These are phyloP conservation scores for Coniochaeta sp. DNA, from an alignment of 2,329 filamentous ascomycete genomes.

Conservation along the genomic window DNA sequence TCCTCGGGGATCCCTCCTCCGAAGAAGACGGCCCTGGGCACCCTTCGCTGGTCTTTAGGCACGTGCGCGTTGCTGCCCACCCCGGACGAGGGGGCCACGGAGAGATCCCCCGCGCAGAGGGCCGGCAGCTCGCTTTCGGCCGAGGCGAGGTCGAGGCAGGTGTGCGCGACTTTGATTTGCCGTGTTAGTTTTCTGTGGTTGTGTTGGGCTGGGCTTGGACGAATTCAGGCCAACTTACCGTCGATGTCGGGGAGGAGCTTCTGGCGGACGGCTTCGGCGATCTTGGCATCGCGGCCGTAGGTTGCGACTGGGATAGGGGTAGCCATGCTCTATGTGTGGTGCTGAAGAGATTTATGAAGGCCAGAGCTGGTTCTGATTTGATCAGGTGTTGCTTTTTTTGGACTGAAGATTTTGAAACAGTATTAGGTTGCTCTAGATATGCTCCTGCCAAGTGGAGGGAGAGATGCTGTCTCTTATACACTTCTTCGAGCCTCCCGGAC, in stretches of 20 bases:
- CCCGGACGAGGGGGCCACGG: conserved; percentile 38
- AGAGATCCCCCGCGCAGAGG: conserved; percentile 90
- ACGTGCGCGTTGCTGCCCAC: conserved; percentile 14
- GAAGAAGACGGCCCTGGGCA: conserved; percentile 14
- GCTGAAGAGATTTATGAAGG: not conserved
- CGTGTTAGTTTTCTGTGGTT: conserved; percentile 22
- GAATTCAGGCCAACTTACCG: not conserved
- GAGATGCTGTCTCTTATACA: not conserved
- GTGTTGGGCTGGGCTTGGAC: not conserved
- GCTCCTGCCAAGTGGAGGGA: not conserved
- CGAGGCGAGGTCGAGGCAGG: conserved; percentile 49
- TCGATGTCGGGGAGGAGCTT: conserved; percentile 10
- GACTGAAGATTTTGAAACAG: not conserved
- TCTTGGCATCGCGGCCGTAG: conserved; percentile 10
- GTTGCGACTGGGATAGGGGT: conserved; percentile 9
- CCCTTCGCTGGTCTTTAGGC: conserved; percentile 6
- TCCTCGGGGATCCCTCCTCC: conserved; percentile 14
- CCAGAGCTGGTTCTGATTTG: not conserved
- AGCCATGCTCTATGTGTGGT: conserved; percentile 3
- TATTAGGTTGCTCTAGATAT: not conserved
- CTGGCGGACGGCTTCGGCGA: conserved; percentile 9
- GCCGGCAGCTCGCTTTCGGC: conserved; percentile 81
- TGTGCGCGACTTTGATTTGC: conserved; percentile 10
- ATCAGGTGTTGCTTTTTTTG: not conserved
- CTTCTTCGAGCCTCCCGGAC: not conserved